A percentile compares a stretch with the other conserved stretches of the same genome.
Conservation (phyloP, 1,284 basidiomycete genomes). For the Leccinum glutinopallens region DNA sequence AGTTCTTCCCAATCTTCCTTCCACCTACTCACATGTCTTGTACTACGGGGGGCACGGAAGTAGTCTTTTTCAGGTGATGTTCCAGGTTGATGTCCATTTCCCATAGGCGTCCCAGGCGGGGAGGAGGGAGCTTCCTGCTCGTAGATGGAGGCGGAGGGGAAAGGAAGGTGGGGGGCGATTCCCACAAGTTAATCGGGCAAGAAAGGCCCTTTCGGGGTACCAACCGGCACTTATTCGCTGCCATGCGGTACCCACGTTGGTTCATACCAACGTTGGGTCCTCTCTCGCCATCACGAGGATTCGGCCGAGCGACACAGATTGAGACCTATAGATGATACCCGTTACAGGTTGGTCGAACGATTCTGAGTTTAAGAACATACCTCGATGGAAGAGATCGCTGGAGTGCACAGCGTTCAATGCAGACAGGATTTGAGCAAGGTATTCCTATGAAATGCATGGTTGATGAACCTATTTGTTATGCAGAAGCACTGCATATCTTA, state of each 20-base stretch:
- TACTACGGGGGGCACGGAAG: constrained; percentile 45
- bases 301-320: constrained; percentile 18
- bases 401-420: constrained; percentile 68
- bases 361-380: constrained; percentile 33
- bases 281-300: constrained; percentile 39
- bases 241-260: too few species aligned
- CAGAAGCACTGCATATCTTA: constrained; percentile 34
- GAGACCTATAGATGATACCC: constrained; percentile 45
- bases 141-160: constrained; percentile 18
- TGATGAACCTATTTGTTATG: neutral
- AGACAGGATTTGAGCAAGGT: constrained; percentile 66
- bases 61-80: constrained; percentile 65
- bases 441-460: constrained; percentile 50
- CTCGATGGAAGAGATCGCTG: constrained; percentile 64
- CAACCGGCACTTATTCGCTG: too few species aligned
- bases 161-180: too few species aligned
- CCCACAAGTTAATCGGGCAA: constrained; percentile 21
- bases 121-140: constrained; percentile 4
- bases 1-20: constrained; percentile 86
- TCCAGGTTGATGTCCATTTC: constrained; percentile 39
- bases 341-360: constrained; percentile 4
- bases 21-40: constrained; percentile 70
- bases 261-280: too few species aligned
- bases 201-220: constrained; percentile 21
- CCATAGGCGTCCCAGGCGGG: constrained; percentile 42